Conservation (phyloP, 805 yeast genomes). For the Saccharomyces paradoxus region DNA sequence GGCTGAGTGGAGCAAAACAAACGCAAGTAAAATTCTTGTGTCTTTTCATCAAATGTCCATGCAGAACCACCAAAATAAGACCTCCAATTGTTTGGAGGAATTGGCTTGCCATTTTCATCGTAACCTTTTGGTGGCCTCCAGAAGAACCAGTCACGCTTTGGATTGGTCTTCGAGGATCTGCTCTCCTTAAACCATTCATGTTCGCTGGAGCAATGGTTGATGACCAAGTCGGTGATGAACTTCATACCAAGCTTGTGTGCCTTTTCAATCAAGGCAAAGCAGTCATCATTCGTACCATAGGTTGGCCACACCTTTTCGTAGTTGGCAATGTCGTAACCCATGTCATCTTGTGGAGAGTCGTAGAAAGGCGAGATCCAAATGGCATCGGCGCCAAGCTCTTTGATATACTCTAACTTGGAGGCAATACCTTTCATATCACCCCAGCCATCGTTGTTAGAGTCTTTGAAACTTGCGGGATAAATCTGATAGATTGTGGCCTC, state of each 20-base stretch:
- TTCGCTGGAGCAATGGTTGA: slow-evolving; percentile 48
- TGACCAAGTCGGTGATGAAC: slow-evolving; percentile 46
- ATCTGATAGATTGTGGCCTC: slow-evolving; percentile 48
- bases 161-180: slow-evolving; percentile 40
- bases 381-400: slow-evolving; percentile 41
- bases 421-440: slow-evolving; percentile 51
- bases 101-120: slow-evolving; percentile 40
- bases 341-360: slow-evolving; percentile 51
- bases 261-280: slow-evolving; percentile 40
- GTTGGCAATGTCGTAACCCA: slow-evolving; percentile 55
- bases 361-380: slow-evolving; percentile 53
- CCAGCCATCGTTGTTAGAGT: slow-evolving; percentile 50
- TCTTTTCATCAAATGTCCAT: slow-evolving; percentile 46
- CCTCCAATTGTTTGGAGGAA: slow-evolving; percentile 54
- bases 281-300: slow-evolving; percentile 48
- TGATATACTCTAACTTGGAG: slow-evolving; percentile 43
- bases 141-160: slow-evolving; percentile 54
- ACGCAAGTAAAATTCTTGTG: slow-evolving; percentile 47
- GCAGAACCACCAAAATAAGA: slow-evolving; percentile 47
- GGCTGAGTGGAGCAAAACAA: slow-evolving; percentile 50
- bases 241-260: slow-evolving; percentile 44
- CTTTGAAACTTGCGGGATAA: slow-evolving; percentile 55
- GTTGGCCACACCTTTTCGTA: slow-evolving; percentile 43
- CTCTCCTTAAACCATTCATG: slow-evolving; percentile 54
- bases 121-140: slow-evolving; percentile 45